Evolutionary conservation across 2,329 filamentous ascomycete species (phyloP), one percentile per base, ranked within the genome.

Genomic region (Akanthomyces dipterigenus): DNA sequence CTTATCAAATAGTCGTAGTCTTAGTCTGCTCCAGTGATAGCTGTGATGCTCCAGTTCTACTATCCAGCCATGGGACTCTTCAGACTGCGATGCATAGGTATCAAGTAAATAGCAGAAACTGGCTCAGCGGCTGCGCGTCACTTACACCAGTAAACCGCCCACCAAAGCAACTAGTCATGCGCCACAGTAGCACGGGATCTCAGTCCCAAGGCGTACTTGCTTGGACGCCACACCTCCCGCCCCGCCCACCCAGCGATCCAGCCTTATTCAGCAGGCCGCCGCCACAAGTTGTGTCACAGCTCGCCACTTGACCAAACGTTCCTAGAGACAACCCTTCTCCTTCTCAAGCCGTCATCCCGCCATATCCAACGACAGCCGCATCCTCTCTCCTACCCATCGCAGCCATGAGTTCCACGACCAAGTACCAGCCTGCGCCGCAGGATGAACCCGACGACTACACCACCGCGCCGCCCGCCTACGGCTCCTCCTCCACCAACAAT

Each of bases 381-480:
- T 36, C 12, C 11, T 38, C 16, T 38, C 14, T 38, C 16, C 16
- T 38, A 16, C 16, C 38, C 38, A 26, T 40, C 58, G 43, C 2
- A 51, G 28, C 46, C 61, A 93, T 93, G 90, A 83, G 88, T 54
- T 81, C 86, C 64, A 91, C 85, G 68, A 81, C 91, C 56, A 95
- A 93, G 77, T 98, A 97, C 75, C 83, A 89, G 66, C 83, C 87
- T 56, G 91, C 91, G 69, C 87, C 92, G 24, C 89, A 91, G 79
- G 88, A 90, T 73, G 93, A 97, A 78, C 93, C 92, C 50, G 89
- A 90, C 66, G 88, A 90, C 67, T 93, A 88, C 78, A 82, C 87
- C 62, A 87, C 91, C 70, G 83, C 92, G 71, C 93, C 93, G 66
- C 93, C 93, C 22, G 90, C 90, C 63, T 97, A 97, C 79, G 70